Evolutionary conservation across 1,284 basidiomycete genomes (phyloP).

Genomic region (Kalmanozyma brasiliensis): DNA sequence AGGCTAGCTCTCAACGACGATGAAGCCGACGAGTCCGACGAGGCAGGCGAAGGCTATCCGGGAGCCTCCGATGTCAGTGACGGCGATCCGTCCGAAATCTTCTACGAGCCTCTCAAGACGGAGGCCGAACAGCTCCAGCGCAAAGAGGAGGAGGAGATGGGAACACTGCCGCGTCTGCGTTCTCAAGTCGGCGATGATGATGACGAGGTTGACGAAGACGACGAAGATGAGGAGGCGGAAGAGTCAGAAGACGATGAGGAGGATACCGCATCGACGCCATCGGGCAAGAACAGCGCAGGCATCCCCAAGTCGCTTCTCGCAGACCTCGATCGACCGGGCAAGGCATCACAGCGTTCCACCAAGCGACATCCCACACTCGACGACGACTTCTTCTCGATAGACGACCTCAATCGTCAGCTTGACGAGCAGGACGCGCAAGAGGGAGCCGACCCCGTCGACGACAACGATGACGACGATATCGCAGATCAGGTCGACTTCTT

Average conservation of each 20-base stretch:
- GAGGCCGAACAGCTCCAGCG: conserved; percentile 60
- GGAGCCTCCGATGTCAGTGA: conserved; percentile 65
- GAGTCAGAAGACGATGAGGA: conserved; percentile 34
- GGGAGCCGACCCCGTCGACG: conserved; percentile 72
- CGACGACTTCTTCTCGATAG: conserved; percentile 91
- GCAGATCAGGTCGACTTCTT: conserved; percentile 69
- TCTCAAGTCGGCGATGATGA: conserved; percentile 34
- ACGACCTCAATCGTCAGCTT: conserved; percentile 86
- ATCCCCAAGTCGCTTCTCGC: conserved; percentile 68
- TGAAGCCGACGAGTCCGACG: conserved; percentile 50
- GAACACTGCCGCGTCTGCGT: conserved; percentile 40
- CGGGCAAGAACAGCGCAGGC: conserved; percentile 71
- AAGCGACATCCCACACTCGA: conserved; percentile 77
- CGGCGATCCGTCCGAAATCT: conserved; percentile 53
- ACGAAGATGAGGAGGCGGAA: conserved; percentile 37
- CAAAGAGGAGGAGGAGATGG: conserved; percentile 56
- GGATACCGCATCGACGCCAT: conserved; percentile 71
- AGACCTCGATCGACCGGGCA: conserved; percentile 52
- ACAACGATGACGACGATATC: conserved; percentile 72
- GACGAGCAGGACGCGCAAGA: conserved; percentile 78
- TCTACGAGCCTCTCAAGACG: conserved; percentile 60
- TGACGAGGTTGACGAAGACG: conserved; percentile 24
- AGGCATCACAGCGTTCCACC: conserved; percentile 15
- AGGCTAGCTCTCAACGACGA: conserved; percentile 50
- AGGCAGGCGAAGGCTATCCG: conserved; percentile 50